These are phyloP conservation scores for Tolypocladium guangdongense DNA, from an alignment of 2,329 filamentous ascomycete genomes.

Conservation along the genomic window DNA sequence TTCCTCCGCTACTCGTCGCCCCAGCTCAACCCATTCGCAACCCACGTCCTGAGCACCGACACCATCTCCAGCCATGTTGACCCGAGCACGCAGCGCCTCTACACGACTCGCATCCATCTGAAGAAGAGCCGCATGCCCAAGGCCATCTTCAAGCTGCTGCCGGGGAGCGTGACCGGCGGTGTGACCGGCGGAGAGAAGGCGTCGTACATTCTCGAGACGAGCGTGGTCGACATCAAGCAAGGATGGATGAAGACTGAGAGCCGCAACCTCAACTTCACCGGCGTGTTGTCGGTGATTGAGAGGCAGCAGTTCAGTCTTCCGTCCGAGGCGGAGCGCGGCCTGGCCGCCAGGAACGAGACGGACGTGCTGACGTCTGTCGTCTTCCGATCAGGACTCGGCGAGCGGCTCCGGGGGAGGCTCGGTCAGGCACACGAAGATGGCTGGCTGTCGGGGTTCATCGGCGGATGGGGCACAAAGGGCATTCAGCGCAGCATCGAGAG, in stretches of 20 bases:
- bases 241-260: constrained; percentile 79
- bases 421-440: constrained; percentile 34
- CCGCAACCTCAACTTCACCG: constrained; percentile 71
- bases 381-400: constrained; percentile 61
- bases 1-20: constrained; percentile 73
- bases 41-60: constrained; percentile 74
- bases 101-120: constrained; percentile 69
- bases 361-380: constrained; percentile 65
- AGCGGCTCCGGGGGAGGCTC: constrained; percentile 48
- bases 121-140: constrained; percentile 71
- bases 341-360: constrained; percentile 32
- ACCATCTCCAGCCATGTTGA: constrained; percentile 68
- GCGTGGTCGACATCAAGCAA: constrained; percentile 65
- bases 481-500: constrained; percentile 71
- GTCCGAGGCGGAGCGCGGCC: constrained; percentile 11
- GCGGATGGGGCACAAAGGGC: constrained; percentile 55
- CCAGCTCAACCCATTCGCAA: constrained; percentile 65
- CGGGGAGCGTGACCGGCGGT: constrained; percentile 57
- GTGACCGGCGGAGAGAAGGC: constrained; percentile 51
- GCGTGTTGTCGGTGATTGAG: constrained; percentile 69
- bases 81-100: constrained; percentile 59
- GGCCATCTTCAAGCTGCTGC: constrained; percentile 65
- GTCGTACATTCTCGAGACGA: constrained; percentile 71
- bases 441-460: constrained; percentile 42
- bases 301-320: constrained; percentile 54